Evolutionary conservation across 768 basidiomycete genomes (phyloP), one percentile per base, ranked within the genome.

Genomic region (Lactarius hatsudake): DNA sequence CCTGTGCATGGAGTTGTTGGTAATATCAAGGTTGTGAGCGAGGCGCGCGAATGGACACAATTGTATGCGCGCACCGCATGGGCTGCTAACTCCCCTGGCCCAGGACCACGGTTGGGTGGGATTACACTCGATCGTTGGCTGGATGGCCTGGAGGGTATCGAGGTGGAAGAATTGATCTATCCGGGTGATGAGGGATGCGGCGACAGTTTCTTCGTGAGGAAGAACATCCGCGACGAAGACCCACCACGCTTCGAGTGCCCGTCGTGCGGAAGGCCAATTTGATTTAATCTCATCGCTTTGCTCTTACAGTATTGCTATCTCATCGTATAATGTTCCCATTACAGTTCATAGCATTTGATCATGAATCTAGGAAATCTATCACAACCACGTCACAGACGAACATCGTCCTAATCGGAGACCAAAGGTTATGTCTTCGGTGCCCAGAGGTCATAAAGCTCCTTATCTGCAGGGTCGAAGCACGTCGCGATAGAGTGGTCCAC

Each of bases 401-500:
- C 40, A 26, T 42, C 51, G 30, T 28, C 38, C 20, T 23, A 32
- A 53, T 9, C 18, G 18, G 42, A 38, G 38, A 59, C 13, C 38
- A 13, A 23, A 32, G 40, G 13, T 63, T 43, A 71, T 48, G 65
- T 10, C 68, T 77, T 82, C 5, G 89, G 87, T 34, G 81, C 88
- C 91, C 92, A 93, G 12, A 93, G 80, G 55, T 87, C 84, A 71
- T 93, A 92, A 26, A 94, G 79, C 71, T 91, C 88, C 77, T 82
- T 86, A 77, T 94, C 92, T 28, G 82, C 79, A 17, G 85, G 82
- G 75, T 93, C 90, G 72, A 94, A 94, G 69, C 85, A 89, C 40
- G 89, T 90, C 63, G 86, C 74, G 51, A 91, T 78, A 8, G 87
- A 78, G 5, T 87, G 83, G 74, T 93, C 90, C 28, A 85, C 78